Evolutionary conservation across 75 land plant genomes (phyloP).

Genomic region (Pinus tabuliformis): DNA sequence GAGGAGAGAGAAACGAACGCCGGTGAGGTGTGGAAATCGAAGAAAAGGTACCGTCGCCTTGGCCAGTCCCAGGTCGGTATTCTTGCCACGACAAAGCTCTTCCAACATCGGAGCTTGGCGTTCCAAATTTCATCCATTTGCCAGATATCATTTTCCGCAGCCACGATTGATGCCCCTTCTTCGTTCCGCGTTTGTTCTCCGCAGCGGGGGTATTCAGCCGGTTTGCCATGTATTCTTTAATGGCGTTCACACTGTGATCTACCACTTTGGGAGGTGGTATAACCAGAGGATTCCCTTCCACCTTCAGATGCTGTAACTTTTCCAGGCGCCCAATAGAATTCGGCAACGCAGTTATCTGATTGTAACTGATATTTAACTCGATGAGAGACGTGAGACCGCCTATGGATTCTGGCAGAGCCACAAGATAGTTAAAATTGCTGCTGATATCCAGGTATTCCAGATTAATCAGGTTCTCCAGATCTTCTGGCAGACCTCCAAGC

Average conservation of each 20-base stretch:
- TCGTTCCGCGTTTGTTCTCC: neutral
- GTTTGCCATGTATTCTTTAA: slow-evolving; percentile 44
- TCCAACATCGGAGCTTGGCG: too few relatives aligned
- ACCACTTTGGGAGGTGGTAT: slow-evolving; percentile 64
- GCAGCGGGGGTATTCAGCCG: neutral
- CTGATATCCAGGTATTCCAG: slow-evolving; percentile 66
- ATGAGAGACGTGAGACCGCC: slow-evolving; percentile 56
- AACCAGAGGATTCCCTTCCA: slow-evolving; percentile 76
- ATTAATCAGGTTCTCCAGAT: slow-evolving; percentile 67
- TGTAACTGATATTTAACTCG: slow-evolving; percentile 63
- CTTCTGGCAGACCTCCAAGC: slow-evolving; percentile 62
- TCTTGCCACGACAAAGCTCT: neutral
- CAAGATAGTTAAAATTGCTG: slow-evolving; percentile 57
- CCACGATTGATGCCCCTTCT: neutral
- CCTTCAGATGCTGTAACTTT: slow-evolving; percentile 52
- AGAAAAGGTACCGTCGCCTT: too few relatives aligned
- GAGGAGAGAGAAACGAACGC: neutral
- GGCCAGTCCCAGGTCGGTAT: too few relatives aligned
- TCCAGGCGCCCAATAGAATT: slow-evolving; percentile 64
- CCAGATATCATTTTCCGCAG: neutral
- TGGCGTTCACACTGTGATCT: slow-evolving; percentile 51
- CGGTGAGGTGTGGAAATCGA: too few relatives aligned
- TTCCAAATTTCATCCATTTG: neutral
- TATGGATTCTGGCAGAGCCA: slow-evolving; percentile 57
- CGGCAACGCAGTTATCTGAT: slow-evolving; percentile 52